Evolutionary conservation across 352 stramenopile species (phyloP).

Genomic region (Phytopythium ostracodes): DNA sequence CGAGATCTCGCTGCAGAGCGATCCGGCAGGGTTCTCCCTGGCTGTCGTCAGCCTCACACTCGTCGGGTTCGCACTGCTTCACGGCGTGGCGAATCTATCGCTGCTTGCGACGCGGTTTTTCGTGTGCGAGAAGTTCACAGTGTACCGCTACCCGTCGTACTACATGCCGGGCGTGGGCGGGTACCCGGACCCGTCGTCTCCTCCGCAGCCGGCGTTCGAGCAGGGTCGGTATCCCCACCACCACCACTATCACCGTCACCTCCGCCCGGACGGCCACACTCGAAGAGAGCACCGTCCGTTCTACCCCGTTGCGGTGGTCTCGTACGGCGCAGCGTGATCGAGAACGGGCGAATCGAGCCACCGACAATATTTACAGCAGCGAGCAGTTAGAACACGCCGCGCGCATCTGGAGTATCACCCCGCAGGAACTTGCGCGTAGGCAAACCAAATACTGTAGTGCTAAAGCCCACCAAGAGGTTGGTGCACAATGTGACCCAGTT

Average conservation of each 20-base stretch:
- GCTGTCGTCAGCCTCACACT: conserved; percentile 30
- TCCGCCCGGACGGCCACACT: not conserved
- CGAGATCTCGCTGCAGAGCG: conserved; percentile 13
- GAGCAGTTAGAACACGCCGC: no score
- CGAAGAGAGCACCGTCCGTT: conserved; percentile 2
- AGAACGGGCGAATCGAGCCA: not conserved
- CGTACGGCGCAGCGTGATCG: conserved; percentile 17
- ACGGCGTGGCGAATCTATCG: conserved; percentile 40
- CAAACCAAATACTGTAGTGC: no score
- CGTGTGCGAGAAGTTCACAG: conserved; percentile 39
- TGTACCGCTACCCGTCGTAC: conserved; percentile 8
- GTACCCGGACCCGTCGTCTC: not conserved
- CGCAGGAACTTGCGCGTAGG: no score
- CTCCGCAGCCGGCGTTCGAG: not conserved
- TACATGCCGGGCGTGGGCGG: conserved; percentile 7
- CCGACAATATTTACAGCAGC: not conserved
- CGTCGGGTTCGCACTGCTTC: conserved; percentile 48
- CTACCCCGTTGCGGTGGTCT: conserved; percentile 9
- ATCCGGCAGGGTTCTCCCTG: conserved; percentile 20
- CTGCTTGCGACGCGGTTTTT: conserved; percentile 37
- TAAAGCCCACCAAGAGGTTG: not conserved
- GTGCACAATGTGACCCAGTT: no score
- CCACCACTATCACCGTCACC: conserved; percentile 11
- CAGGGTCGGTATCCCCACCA: conserved; percentile 8
- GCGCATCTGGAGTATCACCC: no score